Evolutionary conservation across 345 rosid genomes (phyloP), one percentile per base, ranked within the genome.

Genomic region (Salix purpurea): DNA sequence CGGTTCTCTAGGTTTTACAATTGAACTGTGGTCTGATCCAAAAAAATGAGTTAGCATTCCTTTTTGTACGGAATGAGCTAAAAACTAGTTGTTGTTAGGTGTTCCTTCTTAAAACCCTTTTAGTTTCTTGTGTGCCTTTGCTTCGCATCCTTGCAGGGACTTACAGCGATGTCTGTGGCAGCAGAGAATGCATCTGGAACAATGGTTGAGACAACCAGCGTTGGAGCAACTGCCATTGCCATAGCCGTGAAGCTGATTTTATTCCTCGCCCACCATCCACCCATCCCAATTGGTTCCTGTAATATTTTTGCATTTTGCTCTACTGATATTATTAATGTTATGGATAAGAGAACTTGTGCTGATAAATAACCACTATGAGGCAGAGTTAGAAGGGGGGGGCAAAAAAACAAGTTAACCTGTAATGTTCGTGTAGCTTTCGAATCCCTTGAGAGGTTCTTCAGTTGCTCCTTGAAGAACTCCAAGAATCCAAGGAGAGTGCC

Each of bases 391-490:
- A 12, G 30, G 15, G 30, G 18, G 6, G 26, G 3, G 18, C 50
- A 14, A 32, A 30, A 50, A 60, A 30, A 19, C 21, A 14, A 2
- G 3, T 21, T 26, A 13, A 77, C 86, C 86, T 76, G 76, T 40
- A 74, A 67, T 24, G 40, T 34, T 69, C 74, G 69, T 61, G 26
- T 37, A 4, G 81, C 9, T 24, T 83, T 48, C 11, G 77, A 65
- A 28, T 64, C 7, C 76, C 72, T 44, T 7, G 77, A 39, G 8
- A 76, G 62, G 40, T 81, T 84, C 74, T 78, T 78, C 58, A 85
- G 83, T 44, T 87, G 91, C 83, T 89, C 90, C 80, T 90, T 90
- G 69, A 89, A 87, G 86, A 90, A 90, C 84, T 89, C 91, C 13
- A 85, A 89, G 80, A 90, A 89, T 56, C 84, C 88, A 2, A 90